Evolutionary conservation across 106 monocot genomes (phyloP).

Genomic region (Platanthera zijinensis): DNA sequence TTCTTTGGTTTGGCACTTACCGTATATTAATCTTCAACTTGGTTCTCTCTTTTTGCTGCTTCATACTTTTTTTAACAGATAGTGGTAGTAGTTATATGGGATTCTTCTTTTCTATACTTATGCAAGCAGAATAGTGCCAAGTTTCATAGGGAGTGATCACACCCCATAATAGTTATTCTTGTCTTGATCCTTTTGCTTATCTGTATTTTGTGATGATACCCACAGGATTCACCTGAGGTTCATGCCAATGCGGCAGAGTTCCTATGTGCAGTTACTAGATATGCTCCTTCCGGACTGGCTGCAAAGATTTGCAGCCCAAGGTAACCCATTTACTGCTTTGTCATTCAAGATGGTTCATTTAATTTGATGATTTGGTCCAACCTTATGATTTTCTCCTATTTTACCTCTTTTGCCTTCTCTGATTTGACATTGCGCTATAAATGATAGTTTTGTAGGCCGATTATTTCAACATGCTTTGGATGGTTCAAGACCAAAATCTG

Average conservation of each 20-base stretch:
- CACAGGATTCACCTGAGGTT: slow-evolving; percentile 78
- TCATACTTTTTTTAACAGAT: background rate
- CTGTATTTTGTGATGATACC: background rate
- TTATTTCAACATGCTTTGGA: slow-evolving; percentile 71
- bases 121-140: background rate
- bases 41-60: too few species aligned
- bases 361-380: background rate
- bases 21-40: too few species aligned
- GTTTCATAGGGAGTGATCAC: too few species aligned
- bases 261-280: slow-evolving; percentile 77
- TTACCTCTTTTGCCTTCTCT: too few species aligned
- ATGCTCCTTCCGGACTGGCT: slow-evolving; percentile 71
- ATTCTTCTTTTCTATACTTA: background rate
- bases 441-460: slow-evolving; percentile 74
- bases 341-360: background rate
- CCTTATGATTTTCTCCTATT: background rate
- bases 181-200: background rate
- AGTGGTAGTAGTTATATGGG: background rate
- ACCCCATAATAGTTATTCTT: too few species aligned
- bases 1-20: too few species aligned
- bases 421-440: background rate
- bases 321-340: slow-evolving; percentile 18
- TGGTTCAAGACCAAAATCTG: slow-evolving; percentile 73
- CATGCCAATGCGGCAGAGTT: slow-evolving; percentile 89
- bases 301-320: slow-evolving; percentile 78